phyloP scores from a whole-genome alignment of 345 rosid species.

The Bruguiera gymnorhiza region DNA sequence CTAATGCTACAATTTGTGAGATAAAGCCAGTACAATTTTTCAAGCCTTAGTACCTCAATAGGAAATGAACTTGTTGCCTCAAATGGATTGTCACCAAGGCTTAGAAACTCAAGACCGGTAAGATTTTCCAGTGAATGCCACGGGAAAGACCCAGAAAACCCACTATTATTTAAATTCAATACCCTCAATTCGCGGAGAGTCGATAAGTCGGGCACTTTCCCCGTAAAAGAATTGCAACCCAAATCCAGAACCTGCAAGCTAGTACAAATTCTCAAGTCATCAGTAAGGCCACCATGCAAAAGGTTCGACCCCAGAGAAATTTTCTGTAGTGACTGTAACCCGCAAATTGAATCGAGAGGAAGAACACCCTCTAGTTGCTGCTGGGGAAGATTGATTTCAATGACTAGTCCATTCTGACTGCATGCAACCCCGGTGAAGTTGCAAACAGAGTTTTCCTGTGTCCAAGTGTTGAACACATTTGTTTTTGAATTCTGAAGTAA shows the following conservation, averaged over 20 bases:
- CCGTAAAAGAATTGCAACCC: conserved; percentile 57
- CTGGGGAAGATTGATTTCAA: conserved; percentile 54
- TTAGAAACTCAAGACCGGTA: conserved; percentile 49
- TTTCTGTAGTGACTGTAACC: conserved; percentile 43
- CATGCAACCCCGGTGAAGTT: conserved; percentile 49
- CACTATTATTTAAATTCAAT: conserved; percentile 56
- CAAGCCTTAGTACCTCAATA: conserved; percentile 45
- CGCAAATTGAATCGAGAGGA: conserved; percentile 59
- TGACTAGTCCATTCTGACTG: conserved; percentile 38
- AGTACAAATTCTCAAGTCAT: conserved; percentile 43
- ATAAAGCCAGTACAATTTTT: conserved; percentile 60
- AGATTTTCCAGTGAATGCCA: conserved; percentile 63
- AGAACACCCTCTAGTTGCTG: conserved; percentile 41
- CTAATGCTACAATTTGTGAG: conserved; percentile 64
- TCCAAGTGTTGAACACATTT: conserved; percentile 51
- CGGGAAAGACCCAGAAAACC: conserved; percentile 63
- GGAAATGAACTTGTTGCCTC: conserved; percentile 49
- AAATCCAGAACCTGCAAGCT: conserved; percentile 51
- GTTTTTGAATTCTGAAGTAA: conserved; percentile 38
- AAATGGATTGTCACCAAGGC: conserved; percentile 74
- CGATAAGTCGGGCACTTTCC: conserved; percentile 60
- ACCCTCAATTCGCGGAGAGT: conserved; percentile 34
- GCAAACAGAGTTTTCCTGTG: conserved; percentile 15
- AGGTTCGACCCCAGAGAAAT: conserved; percentile 50
- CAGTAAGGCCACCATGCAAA: conserved; percentile 38